A percentile compares a stretch with the other conserved stretches of the same genome.
Evolutionary conservation across 306 rosid genomes (phyloP).

Genomic region (Hippophae tibetana): DNA sequence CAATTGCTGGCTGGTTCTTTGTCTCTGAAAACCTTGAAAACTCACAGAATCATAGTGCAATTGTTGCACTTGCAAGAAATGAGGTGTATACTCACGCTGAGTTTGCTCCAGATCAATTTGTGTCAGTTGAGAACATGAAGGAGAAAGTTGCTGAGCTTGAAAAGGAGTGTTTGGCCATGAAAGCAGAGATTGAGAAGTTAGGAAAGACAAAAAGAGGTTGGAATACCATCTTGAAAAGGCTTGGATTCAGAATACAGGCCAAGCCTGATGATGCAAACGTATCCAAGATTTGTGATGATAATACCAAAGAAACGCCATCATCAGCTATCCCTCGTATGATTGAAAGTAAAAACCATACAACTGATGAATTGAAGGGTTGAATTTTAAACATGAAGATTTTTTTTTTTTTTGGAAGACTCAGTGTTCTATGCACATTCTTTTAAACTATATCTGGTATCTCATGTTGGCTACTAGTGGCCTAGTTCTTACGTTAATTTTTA

Average conservation of each 20-base stretch:
- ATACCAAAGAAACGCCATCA: constrained; percentile 37
- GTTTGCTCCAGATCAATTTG: constrained; percentile 14
- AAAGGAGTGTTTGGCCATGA: constrained; percentile 70
- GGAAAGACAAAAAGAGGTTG: constrained; percentile 65
- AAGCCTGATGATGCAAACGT: constrained; percentile 33
- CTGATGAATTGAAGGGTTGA: constrained; percentile 19
- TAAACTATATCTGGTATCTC: too few species aligned
- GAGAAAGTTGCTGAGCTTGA: constrained; percentile 62
- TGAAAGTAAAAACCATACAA: constrained; percentile 29
- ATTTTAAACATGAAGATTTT: background rate
- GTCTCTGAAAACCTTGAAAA: constrained; percentile 59
- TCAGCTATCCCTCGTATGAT: constrained; percentile 9
- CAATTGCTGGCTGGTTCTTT: constrained; percentile 71
- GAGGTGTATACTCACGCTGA: constrained; percentile 18
- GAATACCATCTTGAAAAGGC: constrained; percentile 52
- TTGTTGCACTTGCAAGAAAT: constrained; percentile 32
- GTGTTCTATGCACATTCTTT: too few species aligned
- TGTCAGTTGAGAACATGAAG: constrained; percentile 46
- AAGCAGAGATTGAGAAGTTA: constrained; percentile 60
- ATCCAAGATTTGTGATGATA: constrained; percentile 29
- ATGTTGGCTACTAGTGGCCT: too few species aligned
- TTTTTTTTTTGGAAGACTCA: too few species aligned
- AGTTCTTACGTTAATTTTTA: too few species aligned
- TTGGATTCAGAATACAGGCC: constrained; percentile 41
- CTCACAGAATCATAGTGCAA: constrained; percentile 41